phyloP scores from a whole-genome alignment of 495 filamentous ascomycete species.

The Chaetomium tenue region DNA sequence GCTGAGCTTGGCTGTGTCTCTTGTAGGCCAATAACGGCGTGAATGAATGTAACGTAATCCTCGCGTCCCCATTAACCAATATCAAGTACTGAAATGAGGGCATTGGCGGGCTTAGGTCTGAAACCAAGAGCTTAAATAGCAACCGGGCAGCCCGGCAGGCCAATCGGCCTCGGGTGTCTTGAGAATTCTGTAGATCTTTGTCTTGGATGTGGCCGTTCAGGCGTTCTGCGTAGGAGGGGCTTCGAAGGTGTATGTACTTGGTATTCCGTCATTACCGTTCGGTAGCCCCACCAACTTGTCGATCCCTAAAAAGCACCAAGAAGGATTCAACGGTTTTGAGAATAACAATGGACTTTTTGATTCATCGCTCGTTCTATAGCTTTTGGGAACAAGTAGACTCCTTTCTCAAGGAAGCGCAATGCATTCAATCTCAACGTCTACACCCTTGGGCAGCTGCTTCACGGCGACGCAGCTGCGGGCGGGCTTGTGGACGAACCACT shows the following conservation, averaged over 20 bases:
- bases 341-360: not conserved
- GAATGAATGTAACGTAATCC: not conserved
- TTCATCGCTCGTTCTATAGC: constrained; percentile 4
- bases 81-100: not conserved
- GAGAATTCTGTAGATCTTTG: not conserved
- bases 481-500: constrained; percentile 84
- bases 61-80: not conserved
- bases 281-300: constrained; percentile 5
- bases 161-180: not conserved
- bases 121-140: no score
- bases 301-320: not conserved
- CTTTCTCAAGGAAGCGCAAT: constrained; percentile 62
- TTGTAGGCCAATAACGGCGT: constrained; percentile 9
- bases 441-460: constrained; percentile 83
- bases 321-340: no score
- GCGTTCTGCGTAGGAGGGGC: not conserved
- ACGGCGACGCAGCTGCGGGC: constrained; percentile 92
- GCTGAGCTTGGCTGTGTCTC: not conserved
- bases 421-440: constrained; percentile 91
- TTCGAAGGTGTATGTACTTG: no score
- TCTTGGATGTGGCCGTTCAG: not conserved
- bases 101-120: not conserved
- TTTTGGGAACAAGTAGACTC: constrained; percentile 11
- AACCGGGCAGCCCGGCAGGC: no score
- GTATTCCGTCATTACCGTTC: not conserved